A percentile compares a stretch with the other conserved stretches of the same genome.
These are phyloP conservation scores for Xylaria digitata DNA, from an alignment of 2,329 filamentous ascomycete species.

Conservation along the genomic window DNA sequence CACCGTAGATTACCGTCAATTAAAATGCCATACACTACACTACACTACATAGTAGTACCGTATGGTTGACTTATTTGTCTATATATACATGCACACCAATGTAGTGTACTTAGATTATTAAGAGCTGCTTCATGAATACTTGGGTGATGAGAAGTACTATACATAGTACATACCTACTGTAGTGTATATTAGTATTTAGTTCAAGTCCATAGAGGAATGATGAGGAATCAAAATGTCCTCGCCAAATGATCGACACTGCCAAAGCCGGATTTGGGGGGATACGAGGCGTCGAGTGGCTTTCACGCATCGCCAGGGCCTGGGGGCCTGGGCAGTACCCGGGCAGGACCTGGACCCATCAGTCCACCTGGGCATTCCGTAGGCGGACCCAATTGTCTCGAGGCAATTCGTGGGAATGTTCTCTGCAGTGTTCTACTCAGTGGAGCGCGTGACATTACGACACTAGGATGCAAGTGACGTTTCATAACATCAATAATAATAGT, in stretches of 20 bases:
- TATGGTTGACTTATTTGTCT: no score
- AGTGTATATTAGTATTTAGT: no score
- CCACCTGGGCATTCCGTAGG: background rate
- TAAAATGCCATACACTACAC: background rate
- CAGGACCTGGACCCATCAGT: background rate
- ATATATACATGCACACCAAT: no score
- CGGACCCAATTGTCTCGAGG: constrained; percentile 1
- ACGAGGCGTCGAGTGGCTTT: constrained; percentile 40
- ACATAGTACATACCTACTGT: no score
- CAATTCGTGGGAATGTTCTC: constrained; percentile 33
- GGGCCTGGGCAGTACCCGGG: background rate
- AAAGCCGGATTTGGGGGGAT: constrained; percentile 34
- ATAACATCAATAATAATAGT: constrained; percentile 7
- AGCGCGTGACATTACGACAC: constrained; percentile 16
- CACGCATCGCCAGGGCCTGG: constrained; percentile 3
- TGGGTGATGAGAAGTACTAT: no score
- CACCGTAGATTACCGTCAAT: background rate
- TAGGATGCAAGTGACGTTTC: constrained; percentile 22
- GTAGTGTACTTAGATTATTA: no score
- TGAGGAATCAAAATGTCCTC: constrained; percentile 14
- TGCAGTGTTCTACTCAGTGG: constrained; percentile 29
- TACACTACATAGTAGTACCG: no score
- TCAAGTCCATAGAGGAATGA: no score
- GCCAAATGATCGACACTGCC: constrained; percentile 40
- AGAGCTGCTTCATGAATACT: no score